phyloP scores from a whole-genome alignment of 495 filamentous ascomycete species.

The Glarea lozoyensis region DNA sequence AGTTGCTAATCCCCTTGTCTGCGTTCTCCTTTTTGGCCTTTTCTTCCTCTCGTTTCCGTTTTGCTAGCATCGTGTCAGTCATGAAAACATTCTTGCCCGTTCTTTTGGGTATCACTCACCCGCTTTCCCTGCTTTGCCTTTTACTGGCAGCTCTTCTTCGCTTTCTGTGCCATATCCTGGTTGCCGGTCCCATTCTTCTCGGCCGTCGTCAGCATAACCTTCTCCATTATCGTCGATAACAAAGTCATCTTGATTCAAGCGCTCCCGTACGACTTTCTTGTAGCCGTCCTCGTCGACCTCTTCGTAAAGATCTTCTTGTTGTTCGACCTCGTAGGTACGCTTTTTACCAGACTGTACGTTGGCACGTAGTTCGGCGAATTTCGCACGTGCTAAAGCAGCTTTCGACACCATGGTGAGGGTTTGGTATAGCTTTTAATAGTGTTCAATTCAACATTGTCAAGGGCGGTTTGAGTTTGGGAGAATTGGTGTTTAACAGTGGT shows the following conservation, averaged over 20 bases:
- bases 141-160: conserved; percentile 55
- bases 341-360: conserved; percentile 87
- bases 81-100: not conserved
- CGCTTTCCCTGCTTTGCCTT: conserved; percentile 53
- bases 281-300: conserved; percentile 96
- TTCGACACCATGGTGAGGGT: conserved; percentile 29
- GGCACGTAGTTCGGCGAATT: conserved; percentile 72
- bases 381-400: conserved; percentile 34
- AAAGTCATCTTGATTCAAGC: conserved; percentile 91
- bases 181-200: conserved; percentile 88
- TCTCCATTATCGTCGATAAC: conserved; percentile 92
- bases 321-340: conserved; percentile 78
- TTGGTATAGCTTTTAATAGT: conserved; percentile 3
- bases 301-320: conserved; percentile 82
- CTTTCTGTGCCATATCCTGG: conserved; percentile 60
- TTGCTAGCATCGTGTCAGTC: conserved; percentile 44
- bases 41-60: conserved; percentile 86
- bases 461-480: not conserved
- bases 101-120: conserved; percentile 16
- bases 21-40: conserved; percentile 75
- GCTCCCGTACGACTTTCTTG: conserved; percentile 85
- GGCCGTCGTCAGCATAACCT: conserved; percentile 92
- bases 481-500: not conserved
- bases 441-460: conserved; percentile 10
- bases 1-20: conserved; percentile 86